A percentile compares a stretch with the other conserved stretches of the same genome.
phyloP scores from a whole-genome alignment of 2,329 filamentous ascomycete genomes.

The Colletotrichum trifolii region DNA sequence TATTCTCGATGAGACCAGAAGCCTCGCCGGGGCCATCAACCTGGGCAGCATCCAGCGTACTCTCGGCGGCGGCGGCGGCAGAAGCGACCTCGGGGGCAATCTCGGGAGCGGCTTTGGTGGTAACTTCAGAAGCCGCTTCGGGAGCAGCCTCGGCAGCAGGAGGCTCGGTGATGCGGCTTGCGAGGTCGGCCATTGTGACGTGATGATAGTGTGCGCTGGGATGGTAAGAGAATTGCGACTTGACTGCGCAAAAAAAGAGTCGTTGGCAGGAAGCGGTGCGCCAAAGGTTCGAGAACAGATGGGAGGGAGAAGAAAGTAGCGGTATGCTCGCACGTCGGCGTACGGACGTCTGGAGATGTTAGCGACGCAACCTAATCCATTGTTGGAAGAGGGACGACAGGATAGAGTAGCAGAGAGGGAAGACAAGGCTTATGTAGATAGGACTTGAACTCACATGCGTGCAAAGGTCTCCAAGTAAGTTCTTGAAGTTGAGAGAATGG shows the following conservation, averaged over 20 bases:
- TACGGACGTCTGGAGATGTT: constrained; percentile 10
- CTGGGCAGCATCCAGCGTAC: constrained; percentile 43
- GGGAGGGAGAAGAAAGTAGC: constrained; percentile 20
- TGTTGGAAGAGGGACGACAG: background rate
- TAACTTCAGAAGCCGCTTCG: constrained; percentile 36
- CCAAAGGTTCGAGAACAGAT: constrained; percentile 22
- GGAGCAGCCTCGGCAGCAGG: constrained; percentile 43
- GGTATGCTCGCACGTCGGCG: constrained; percentile 22
- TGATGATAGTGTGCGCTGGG: constrained; percentile 12
- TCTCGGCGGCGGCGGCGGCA: constrained; percentile 39
- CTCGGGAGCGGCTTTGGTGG: constrained; percentile 38
- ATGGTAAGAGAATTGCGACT: constrained; percentile 6
- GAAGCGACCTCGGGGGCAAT: constrained; percentile 38
- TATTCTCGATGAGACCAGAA: constrained; percentile 73
- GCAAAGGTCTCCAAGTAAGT: background rate
- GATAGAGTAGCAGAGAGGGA: background rate
- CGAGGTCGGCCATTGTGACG: constrained; percentile 58
- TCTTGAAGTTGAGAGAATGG: background rate
- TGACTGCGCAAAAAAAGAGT: constrained; percentile 18
- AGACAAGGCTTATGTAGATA: background rate
- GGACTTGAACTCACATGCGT: constrained; percentile 3
- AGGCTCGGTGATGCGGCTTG: constrained; percentile 62
- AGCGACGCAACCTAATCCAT: background rate
- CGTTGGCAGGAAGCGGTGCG: constrained; percentile 34
- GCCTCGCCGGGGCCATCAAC: constrained; percentile 49